Evolutionary conservation across 768 basidiomycete genomes (phyloP).

Genomic region (Grammothele lineata): DNA sequence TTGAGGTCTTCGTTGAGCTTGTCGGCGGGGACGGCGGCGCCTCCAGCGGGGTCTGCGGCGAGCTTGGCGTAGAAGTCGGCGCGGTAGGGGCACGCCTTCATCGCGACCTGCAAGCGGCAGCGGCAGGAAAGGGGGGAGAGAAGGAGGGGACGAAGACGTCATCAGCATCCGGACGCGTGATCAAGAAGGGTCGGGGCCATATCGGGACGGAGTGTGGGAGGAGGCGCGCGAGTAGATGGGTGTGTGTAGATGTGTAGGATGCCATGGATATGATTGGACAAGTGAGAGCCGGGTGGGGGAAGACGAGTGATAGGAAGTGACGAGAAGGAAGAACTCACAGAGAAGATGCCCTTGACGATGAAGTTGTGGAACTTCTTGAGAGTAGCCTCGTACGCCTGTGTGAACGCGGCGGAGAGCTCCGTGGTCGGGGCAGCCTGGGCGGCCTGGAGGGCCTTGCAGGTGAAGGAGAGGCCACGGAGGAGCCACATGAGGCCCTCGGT

Average conservation of each 20-base stretch:
- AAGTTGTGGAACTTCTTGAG: slow-evolving; percentile 86
- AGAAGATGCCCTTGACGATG: slow-evolving; percentile 52
- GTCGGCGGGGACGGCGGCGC: slow-evolving; percentile 34
- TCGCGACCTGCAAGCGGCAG: slow-evolving; percentile 42
- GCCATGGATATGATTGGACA: too few species aligned
- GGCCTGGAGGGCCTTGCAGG: slow-evolving; percentile 70
- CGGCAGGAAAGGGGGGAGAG: too few species aligned
- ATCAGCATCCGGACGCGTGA: background rate
- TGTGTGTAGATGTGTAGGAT: too few species aligned
- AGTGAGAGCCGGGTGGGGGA: too few species aligned
- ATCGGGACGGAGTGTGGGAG: background rate
- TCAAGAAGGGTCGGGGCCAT: background rate
- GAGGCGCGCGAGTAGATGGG: too few species aligned
- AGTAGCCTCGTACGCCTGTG: slow-evolving; percentile 73
- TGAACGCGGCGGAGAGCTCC: slow-evolving; percentile 75
- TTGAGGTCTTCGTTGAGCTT: slow-evolving; percentile 43
- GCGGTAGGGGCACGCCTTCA: slow-evolving; percentile 65
- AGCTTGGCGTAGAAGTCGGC: slow-evolving; percentile 55
- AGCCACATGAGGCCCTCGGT: slow-evolving; percentile 96
- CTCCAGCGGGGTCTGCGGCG: slow-evolving; percentile 34
- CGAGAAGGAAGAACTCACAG: slow-evolving; percentile 33
- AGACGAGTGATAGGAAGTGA: too few species aligned
- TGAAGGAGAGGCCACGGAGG: slow-evolving; percentile 87
- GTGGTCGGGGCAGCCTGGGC: slow-evolving; percentile 58
- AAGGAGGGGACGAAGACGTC: too few species aligned